phyloP scores from a whole-genome alignment of 176 grass and related monocot species.

The Luzula sylvatica region DNA sequence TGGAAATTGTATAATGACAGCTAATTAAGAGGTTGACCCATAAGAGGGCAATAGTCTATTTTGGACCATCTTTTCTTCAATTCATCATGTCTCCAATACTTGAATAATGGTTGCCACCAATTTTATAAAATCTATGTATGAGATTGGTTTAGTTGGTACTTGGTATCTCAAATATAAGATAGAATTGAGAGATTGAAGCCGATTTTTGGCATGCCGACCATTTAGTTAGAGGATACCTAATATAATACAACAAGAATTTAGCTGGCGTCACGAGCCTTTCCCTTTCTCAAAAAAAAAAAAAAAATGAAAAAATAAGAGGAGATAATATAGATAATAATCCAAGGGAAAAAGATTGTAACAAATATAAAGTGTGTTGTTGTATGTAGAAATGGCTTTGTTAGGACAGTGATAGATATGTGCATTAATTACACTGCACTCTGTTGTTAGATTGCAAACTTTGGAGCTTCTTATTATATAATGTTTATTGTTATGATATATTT shows the following conservation, averaged over 20 bases:
- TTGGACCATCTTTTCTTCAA: not conserved
- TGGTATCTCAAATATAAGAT: not conserved
- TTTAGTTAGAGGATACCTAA: slow-evolving; percentile 15
- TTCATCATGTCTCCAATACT: not conserved
- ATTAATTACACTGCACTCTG: slow-evolving; percentile 6
- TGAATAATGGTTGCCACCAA: not conserved
- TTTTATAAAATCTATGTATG: not conserved
- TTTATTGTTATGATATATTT: too few relatives aligned
- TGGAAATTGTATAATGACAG: slow-evolving; percentile 17
- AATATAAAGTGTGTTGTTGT: too few relatives aligned
- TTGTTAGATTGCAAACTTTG: slow-evolving; percentile 22
- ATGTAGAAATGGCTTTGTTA: not conserved
- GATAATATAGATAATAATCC: too few relatives aligned
- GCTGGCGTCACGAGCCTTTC: slow-evolving; percentile 17
- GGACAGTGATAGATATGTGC: slow-evolving; percentile 7
- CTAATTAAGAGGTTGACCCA: slow-evolving; percentile 14
- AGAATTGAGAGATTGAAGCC: not conserved
- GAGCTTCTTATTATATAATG: not conserved
- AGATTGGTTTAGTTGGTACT: not conserved
- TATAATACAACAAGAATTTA: slow-evolving; percentile 23
- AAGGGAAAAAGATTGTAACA: too few relatives aligned
- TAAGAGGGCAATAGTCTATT: slow-evolving; percentile 13
- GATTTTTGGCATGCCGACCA: slow-evolving; percentile 8
- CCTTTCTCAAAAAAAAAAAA: not conserved
- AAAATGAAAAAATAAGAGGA: not conserved